Evolutionary conservation across 1,139 yeast genomes (phyloP), one percentile per base, ranked within the genome.

Genomic region (Suhomyces atakaporum): DNA sequence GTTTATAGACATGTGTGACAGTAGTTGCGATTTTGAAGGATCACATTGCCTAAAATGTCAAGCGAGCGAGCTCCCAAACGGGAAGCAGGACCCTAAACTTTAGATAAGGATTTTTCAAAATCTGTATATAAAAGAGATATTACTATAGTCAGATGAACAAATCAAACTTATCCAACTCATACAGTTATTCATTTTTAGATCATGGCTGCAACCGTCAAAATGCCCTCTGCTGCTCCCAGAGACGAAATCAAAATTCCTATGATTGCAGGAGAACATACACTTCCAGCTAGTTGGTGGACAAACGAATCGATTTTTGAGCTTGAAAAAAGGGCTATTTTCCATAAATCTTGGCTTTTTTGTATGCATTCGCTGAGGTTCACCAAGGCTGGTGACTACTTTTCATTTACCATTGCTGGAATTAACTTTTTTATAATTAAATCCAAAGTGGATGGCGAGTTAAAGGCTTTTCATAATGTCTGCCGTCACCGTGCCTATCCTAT

Each of bases 241-340:
- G 61, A 54, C 15, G 45, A 42, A 18, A 45, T 52, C 4, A 42
- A 39, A 9, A 60, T 53, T 21, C 51, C 49, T 24, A 51, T 60
- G 36, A 47, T 66, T 20, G 67, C 72, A 2, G 79, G 79, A 18
- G 75, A 74, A 50, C 82, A 77, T 55, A 78, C 84, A 0, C 63
- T 78, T 32, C 84, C 84, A 16, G 80, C 84, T 4, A 74, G 81
- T 25, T 78, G 83, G 83, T 78, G 82, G 81, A 74, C 76, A 10
- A 74, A 80, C 6, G 77, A 74, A 36, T 72, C 73, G 42, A 72
- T 78, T 30, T 74, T 72, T 51, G 82, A 77, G 28, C 62, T 77
- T 43, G 84, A 78, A 48, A 77, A 74, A 49, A 63, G 81, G 46
- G 68, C 82, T 9, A 66, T 77, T 40, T 78, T 78, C 57, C 68